Evolutionary conservation across 1,284 basidiomycete genomes (phyloP).

Genomic region (Tilletia walkeri): DNA sequence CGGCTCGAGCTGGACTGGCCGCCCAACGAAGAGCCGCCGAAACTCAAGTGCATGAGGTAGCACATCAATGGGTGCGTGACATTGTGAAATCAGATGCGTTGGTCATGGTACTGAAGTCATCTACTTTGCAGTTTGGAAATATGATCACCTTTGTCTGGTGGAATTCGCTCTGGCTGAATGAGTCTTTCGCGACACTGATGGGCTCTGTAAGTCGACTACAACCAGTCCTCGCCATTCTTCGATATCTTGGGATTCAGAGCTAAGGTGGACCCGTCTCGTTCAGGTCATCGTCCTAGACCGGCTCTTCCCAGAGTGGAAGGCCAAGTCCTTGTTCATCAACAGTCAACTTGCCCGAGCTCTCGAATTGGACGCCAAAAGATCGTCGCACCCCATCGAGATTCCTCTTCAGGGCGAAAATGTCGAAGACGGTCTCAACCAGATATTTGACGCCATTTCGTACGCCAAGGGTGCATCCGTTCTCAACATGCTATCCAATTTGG

Average conservation of each 20-base stretch:
- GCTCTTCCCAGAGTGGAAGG: slow-evolving; percentile 61
- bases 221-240: no score
- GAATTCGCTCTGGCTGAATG: slow-evolving; percentile 63
- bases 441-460: slow-evolving; percentile 58
- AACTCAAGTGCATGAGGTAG: slow-evolving; percentile 71
- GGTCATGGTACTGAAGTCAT: no score
- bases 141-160: slow-evolving; percentile 93
- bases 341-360: slow-evolving; percentile 66
- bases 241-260: no score
- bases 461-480: slow-evolving; percentile 65
- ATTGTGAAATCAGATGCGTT: no score
- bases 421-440: slow-evolving; percentile 51
- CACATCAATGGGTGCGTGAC: slow-evolving; percentile 53
- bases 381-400: slow-evolving; percentile 93
- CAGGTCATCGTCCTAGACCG: slow-evolving; percentile 75
- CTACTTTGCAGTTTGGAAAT: slow-evolving; percentile 66
- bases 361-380: slow-evolving; percentile 79
- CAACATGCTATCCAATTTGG: slow-evolving; percentile 74
- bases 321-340: slow-evolving; percentile 62
- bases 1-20: background rate
- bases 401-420: slow-evolving; percentile 58
- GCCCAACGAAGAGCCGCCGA: background rate
- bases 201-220: slow-evolving; percentile 57
- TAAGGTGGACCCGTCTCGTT: no score
- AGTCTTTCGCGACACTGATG: slow-evolving; percentile 79